Evolutionary conservation across 345 rosid genomes (phyloP).

Genomic region (Bruguiera sexangula): DNA sequence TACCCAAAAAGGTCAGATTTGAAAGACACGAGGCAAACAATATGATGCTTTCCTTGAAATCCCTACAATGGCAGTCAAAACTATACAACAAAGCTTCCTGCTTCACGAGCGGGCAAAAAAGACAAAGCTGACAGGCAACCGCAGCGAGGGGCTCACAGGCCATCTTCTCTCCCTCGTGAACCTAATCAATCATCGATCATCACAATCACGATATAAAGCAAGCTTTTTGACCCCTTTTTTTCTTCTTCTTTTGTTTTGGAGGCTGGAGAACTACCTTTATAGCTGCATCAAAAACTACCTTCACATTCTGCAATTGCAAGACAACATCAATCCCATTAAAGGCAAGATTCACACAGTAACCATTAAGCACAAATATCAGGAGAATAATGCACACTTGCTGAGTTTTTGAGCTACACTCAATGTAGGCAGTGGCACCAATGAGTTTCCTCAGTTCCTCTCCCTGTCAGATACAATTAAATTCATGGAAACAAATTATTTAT

Average conservation of each 20-base stretch:
- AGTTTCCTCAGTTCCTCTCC: constrained; percentile 31
- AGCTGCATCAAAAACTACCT: constrained; percentile 34
- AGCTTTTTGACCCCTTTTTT: constrained; percentile 22
- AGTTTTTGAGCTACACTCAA: constrained; percentile 32
- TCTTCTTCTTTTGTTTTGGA: constrained; percentile 34
- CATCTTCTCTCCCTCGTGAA: background rate
- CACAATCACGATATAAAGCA: constrained; percentile 27
- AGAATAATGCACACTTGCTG: constrained; percentile 21
- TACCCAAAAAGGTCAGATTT: constrained; percentile 19
- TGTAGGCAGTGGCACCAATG: constrained; percentile 30
- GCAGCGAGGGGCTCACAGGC: too few species aligned
- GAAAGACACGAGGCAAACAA: constrained; percentile 19
- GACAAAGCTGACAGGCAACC: background rate
- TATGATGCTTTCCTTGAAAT: constrained; percentile 9
- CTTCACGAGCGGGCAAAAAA: background rate
- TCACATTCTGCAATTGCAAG: constrained; percentile 25
- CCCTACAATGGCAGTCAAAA: constrained; percentile 28
- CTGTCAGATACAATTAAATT: constrained; percentile 6
- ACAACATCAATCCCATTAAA: background rate
- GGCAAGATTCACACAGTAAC: too few species aligned
- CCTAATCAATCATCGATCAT: background rate
- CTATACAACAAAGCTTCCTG: constrained; percentile 28
- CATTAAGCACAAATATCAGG: background rate
- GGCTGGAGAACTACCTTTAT: constrained; percentile 32
- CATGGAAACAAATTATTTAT: background rate